These are phyloP conservation scores for Canariomyces notabilis DNA, from an alignment of 2,329 filamentous ascomycete species.

Conservation along the genomic window DNA sequence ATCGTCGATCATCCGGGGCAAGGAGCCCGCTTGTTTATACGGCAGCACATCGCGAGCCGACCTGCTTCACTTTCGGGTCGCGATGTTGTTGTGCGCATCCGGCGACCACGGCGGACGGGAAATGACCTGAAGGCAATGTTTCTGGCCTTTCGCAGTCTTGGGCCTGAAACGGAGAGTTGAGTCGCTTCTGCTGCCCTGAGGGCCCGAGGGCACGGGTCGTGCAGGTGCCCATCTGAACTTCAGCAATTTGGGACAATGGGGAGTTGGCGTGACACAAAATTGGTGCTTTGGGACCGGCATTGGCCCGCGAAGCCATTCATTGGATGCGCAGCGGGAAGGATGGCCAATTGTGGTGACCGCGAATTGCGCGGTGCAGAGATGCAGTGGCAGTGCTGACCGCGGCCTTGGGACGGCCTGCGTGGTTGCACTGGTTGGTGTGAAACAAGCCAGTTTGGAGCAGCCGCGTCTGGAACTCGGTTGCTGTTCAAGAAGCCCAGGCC, in stretches of 20 bases:
- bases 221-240: too few species aligned
- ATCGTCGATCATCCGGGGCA: constrained; percentile 8
- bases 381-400: too few species aligned
- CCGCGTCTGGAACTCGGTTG: not conserved
- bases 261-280: too few species aligned
- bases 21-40: constrained; percentile 12
- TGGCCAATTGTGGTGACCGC: too few species aligned
- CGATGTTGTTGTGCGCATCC: not conserved
- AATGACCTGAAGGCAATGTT: not conserved
- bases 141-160: constrained; percentile 6
- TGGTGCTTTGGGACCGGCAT: too few species aligned
- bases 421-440: not conserved
- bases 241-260: too few species aligned
- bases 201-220: too few species aligned
- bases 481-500: not conserved
- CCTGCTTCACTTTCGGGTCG: not conserved
- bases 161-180: constrained; percentile 6
- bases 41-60: not conserved
- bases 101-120: not conserved
- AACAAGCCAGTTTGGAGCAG: constrained; percentile 1
- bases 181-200: not conserved
- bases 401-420: not conserved
- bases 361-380: too few species aligned
- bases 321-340: too few species aligned
- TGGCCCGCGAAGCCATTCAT: too few species aligned